Percentiles rank a stretch among this genome's conserved stretches.
Conservation (phyloP, 208 protist species). For the Sergeia podlipaevii region DNA sequence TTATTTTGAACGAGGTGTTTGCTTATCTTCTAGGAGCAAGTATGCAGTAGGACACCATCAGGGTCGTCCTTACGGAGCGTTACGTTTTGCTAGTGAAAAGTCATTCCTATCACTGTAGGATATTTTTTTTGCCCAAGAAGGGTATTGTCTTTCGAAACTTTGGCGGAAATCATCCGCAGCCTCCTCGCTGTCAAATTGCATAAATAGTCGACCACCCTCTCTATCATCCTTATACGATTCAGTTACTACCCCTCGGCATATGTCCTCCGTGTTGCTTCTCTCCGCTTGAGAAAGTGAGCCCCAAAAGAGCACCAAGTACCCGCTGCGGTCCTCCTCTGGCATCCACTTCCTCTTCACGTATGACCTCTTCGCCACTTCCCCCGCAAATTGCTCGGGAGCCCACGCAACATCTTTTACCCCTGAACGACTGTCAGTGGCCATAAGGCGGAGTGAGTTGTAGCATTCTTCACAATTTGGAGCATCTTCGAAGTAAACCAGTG, state of each 20-base stretch:
- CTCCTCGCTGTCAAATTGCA: constrained; percentile 35
- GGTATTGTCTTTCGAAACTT: constrained; percentile 13
- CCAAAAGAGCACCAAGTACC: constrained; percentile 46
- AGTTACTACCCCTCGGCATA: constrained; percentile 13
- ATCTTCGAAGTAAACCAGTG: too few relatives aligned
- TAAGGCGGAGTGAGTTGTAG: too few relatives aligned
- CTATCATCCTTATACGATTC: constrained; percentile 55
- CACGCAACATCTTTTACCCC: too few relatives aligned
- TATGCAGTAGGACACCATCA: too few relatives aligned
- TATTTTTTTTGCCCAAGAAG: too few relatives aligned
- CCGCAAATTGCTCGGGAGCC: too few relatives aligned
- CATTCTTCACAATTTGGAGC: too few relatives aligned
- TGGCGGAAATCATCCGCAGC: constrained; percentile 33
- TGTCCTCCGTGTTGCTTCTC: constrained; percentile 6
- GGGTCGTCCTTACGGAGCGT: neutral
- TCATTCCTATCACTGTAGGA: constrained; percentile 48
- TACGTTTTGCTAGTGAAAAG: constrained; percentile 24
- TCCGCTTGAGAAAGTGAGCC: constrained; percentile 12
- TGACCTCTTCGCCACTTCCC: constrained; percentile 6
- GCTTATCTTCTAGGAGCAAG: too few relatives aligned
- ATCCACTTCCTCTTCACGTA: constrained; percentile 1
- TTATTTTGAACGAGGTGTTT: too few relatives aligned
- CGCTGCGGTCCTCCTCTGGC: neutral
- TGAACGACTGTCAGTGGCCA: too few relatives aligned
- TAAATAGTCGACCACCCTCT: constrained; percentile 67